Evolutionary conservation across 2,329 filamentous ascomycete species (phyloP).

Genomic region (Cladosporium sp.): DNA sequence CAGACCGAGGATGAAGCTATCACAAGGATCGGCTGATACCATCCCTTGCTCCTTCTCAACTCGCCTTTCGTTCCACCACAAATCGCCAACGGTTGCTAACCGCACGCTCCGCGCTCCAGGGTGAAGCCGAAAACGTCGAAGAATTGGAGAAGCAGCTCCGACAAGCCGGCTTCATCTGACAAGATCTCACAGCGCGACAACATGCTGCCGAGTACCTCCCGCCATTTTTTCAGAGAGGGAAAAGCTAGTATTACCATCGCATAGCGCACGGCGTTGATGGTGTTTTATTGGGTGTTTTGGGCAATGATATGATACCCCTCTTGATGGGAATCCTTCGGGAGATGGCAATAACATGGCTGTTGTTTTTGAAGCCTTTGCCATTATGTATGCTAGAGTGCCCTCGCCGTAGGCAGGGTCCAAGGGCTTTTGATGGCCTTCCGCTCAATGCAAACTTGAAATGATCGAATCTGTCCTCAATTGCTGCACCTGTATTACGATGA

Average conservation of each 20-base stretch:
- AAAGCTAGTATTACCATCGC: constrained; percentile 26
- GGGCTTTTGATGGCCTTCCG: constrained; percentile 12
- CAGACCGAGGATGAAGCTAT: constrained; percentile 37
- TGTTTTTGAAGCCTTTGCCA: constrained; percentile 24
- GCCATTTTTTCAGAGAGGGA: constrained; percentile 18
- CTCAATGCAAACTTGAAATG: constrained; percentile 13
- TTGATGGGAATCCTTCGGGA: constrained; percentile 3
- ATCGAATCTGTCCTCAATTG: constrained; percentile 4
- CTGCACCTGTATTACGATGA: neutral
- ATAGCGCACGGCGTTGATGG: constrained; percentile 23
- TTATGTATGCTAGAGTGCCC: constrained; percentile 25
- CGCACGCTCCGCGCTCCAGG: constrained; percentile 16
- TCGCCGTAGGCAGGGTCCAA: constrained; percentile 26
- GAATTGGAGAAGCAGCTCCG: constrained; percentile 27
- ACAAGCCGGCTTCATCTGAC: constrained; percentile 20
- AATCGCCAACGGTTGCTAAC: constrained; percentile 9
- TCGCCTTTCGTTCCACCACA: constrained; percentile 11
- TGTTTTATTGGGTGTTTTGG: constrained; percentile 19
- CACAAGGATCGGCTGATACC: constrained; percentile 57
- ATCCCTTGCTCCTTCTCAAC: constrained; percentile 13
- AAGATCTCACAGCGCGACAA: constrained; percentile 10
- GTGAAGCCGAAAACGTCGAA: constrained; percentile 18
- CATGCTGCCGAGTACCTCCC: constrained; percentile 26
- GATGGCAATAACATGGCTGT: constrained; percentile 19
- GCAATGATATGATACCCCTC: constrained; percentile 12